Evolutionary conservation across 306 rosid species (phyloP), one percentile per base, ranked within the genome.

Genomic region (Abrus precatorius): DNA sequence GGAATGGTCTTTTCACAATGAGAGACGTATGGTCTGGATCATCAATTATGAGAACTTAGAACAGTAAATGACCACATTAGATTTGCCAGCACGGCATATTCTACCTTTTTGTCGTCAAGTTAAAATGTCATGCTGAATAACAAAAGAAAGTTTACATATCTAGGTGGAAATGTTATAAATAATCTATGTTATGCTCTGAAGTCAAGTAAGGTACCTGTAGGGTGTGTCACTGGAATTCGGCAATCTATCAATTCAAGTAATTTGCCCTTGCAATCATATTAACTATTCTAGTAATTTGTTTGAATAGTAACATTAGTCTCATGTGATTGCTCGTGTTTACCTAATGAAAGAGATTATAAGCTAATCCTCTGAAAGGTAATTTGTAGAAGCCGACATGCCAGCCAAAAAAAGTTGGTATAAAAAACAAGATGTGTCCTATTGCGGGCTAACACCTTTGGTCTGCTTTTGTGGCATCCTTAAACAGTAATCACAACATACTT

Each of bases 1-100:
- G 78, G 88, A 84, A 84, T 77, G 71, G 79, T 88, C 85, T 87
- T 81, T 83, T 85, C 89, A 83, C 73, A 84, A 45, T 53, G 60
- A 85, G 83, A 70, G 83, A 71, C 75, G 81, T 80, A 63, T 76
- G 73, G 64, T 71, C 68, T 83, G 77, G 47, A 52, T 75, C 72
- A 38, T 77, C 84, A 75, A 75, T 74, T 76, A 81, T 76, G 70
- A 71, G 79, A 38, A 82, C 78, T 49, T 40, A 48, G 13, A 80
- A 67, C 34, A 73, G 75, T 82, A 61, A 72, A 61, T 79, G 68
- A 73, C 72, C 50, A 63, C 72, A 73, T 85, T 78, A 54, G 77
- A 75, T 78, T 82, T 79, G 43, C 75, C 77, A 83, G 66, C 83
- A 67, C 28, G 33, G 64, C 74, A 33, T 65, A 34, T 72, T 78